phyloP scores from a whole-genome alignment of 306 rosid species.

The Cicer bijugum region DNA sequence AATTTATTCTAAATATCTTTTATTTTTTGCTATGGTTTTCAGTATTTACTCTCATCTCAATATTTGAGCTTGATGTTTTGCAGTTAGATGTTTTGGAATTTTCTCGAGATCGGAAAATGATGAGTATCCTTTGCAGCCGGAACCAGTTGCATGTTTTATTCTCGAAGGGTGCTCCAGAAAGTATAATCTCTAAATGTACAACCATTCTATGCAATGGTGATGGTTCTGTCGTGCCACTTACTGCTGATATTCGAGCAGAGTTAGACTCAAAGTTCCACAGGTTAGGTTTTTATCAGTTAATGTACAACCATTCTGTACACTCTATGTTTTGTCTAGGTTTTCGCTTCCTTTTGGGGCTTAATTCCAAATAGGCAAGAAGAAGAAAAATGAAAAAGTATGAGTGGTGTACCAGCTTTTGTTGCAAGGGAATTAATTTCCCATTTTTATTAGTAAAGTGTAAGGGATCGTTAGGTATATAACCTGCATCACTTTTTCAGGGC shows the following conservation, averaged over 20 bases:
- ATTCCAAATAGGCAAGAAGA: conserved; percentile 33
- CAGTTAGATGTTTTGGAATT: conserved; percentile 83
- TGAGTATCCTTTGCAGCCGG: conserved; percentile 94
- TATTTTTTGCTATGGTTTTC: conserved; percentile 23
- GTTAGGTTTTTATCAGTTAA: conserved; percentile 51
- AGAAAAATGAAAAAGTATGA: background rate
- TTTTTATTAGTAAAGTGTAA: background rate
- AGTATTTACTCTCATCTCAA: conserved; percentile 44
- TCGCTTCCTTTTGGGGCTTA: conserved; percentile 35
- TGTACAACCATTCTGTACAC: background rate
- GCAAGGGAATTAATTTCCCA: conserved; percentile 31
- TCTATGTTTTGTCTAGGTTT: conserved; percentile 16
- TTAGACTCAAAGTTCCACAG: conserved; percentile 76
- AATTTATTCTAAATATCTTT: conserved; percentile 26
- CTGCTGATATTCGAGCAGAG: conserved; percentile 73
- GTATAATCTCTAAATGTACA: conserved; percentile 82
- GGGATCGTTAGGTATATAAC: conserved; percentile 1
- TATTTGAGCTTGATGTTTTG: conserved; percentile 53
- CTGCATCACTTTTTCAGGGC: conserved; percentile 18
- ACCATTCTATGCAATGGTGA: conserved; percentile 76
- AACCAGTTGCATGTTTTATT: conserved; percentile 76
- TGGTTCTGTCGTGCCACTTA: conserved; percentile 75
- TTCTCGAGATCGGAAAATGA: conserved; percentile 96
- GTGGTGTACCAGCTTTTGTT: conserved; percentile 28
- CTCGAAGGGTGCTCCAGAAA: conserved; percentile 98